Percentiles rank a stretch among this genome's conserved stretches.
Evolutionary conservation across 495 filamentous ascomycete genomes (phyloP).

Genomic region (Aspergillus avenaceus): DNA sequence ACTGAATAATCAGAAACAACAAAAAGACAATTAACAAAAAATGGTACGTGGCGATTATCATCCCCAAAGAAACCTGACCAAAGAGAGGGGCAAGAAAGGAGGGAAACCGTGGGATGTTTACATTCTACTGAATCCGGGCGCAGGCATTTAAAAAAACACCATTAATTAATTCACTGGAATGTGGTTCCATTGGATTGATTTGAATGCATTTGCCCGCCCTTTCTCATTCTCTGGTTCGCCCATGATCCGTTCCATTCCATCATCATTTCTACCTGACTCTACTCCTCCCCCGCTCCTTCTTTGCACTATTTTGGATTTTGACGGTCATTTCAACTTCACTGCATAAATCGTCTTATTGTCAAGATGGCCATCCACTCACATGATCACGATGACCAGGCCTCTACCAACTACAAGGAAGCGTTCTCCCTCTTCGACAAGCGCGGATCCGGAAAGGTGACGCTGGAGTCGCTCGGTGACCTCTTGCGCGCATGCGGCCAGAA

Average conservation of each 20-base stretch:
- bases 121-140: not conserved
- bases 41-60: not conserved
- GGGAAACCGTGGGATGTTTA: not conserved
- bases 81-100: not conserved
- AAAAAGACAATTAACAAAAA: not conserved
- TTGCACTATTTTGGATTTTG: slow-evolving; percentile 1
- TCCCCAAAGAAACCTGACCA: not conserved
- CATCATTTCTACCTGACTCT: not conserved
- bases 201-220: not conserved
- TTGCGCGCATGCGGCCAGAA: slow-evolving; percentile 97
- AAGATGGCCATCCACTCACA: slow-evolving; percentile 1
- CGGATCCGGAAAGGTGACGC: slow-evolving; percentile 81
- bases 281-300: slow-evolving; percentile 3
- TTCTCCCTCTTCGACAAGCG: slow-evolving; percentile 99
- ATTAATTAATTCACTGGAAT: not conserved
- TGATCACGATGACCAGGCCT: slow-evolving; percentile 62
- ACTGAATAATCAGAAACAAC: not conserved
- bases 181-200: not conserved
- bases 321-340: not conserved
- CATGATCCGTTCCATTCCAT: not conserved
- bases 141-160: too few species aligned
- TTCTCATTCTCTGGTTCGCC: slow-evolving; percentile 2
- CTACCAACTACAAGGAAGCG: slow-evolving; percentile 99
- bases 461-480: slow-evolving; percentile 86
- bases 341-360: not conserved